A percentile compares a stretch with the other conserved stretches of the same genome.
phyloP scores from a whole-genome alignment of 2,329 filamentous ascomycete species.

The Microsporum canis region DNA sequence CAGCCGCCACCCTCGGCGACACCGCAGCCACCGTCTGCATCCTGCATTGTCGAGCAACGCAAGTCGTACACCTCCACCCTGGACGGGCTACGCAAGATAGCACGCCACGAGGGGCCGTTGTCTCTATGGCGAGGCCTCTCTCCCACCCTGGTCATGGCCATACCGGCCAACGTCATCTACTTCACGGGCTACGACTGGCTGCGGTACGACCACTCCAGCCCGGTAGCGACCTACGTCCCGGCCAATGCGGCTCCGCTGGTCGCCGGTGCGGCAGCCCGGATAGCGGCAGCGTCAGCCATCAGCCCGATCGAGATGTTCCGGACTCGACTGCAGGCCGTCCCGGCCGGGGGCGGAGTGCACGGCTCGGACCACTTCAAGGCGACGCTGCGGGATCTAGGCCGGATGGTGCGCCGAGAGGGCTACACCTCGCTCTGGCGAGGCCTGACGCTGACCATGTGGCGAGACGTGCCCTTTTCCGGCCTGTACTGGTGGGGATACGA shows the following conservation, averaged over 20 bases:
- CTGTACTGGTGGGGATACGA: slow-evolving; percentile 99
- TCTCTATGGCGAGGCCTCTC: slow-evolving; percentile 88
- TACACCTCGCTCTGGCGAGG: slow-evolving; percentile 83
- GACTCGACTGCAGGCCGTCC: slow-evolving; percentile 77
- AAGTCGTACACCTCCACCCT: slow-evolving; percentile 81
- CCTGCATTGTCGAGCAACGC: slow-evolving; percentile 78
- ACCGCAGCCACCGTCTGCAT: slow-evolving; percentile 27
- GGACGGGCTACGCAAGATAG: slow-evolving; percentile 88
- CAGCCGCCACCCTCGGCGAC: neutral
- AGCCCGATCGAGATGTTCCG: slow-evolving; percentile 89
- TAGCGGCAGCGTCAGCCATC: slow-evolving; percentile 70
- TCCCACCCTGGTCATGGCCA: slow-evolving; percentile 86
- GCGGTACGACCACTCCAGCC: slow-evolving; percentile 60
- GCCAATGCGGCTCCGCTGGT: slow-evolving; percentile 69
- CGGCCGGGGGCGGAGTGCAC: slow-evolving; percentile 23
- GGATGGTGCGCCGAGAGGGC: slow-evolving; percentile 68
- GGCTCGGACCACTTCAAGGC: slow-evolving; percentile 61
- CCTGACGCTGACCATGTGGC: slow-evolving; percentile 81
- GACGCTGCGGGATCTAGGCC: slow-evolving; percentile 61
- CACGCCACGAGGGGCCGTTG: slow-evolving; percentile 74
- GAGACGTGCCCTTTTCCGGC: slow-evolving; percentile 92
- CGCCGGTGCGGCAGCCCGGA: slow-evolving; percentile 65
- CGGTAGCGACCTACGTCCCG: slow-evolving; percentile 51
- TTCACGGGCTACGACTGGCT: slow-evolving; percentile 97
- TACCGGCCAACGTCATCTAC: slow-evolving; percentile 95